Percentiles rank a stretch among this genome's conserved stretches.
Conservation (phyloP, 2,329 filamentous ascomycete genomes). For the Ceratocystis colombiana region DNA sequence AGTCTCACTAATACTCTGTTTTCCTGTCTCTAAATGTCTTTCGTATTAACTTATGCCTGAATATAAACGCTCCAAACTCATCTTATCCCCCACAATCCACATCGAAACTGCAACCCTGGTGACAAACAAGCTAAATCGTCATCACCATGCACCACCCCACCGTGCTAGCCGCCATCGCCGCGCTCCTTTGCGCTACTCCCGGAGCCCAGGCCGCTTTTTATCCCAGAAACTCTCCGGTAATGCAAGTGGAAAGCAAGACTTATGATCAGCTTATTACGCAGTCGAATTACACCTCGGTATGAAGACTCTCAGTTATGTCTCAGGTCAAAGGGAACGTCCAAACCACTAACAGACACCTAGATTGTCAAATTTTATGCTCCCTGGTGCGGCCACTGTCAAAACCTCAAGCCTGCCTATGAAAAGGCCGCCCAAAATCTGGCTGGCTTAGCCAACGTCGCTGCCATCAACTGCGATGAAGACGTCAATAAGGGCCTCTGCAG, state of each 20-base stretch:
- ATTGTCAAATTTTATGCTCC: conserved; percentile 85
- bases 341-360: conserved; percentile 31
- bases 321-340: neutral
- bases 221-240: conserved; percentile 72
- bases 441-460: conserved; percentile 89
- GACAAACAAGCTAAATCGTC: neutral
- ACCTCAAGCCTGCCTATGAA: conserved; percentile 89
- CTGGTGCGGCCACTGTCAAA: conserved; percentile 96
- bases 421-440: conserved; percentile 81
- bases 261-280: conserved; percentile 76
- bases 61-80: neutral
- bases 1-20: neutral
- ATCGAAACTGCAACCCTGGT: neutral
- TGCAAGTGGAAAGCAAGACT: conserved; percentile 68
- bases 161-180: conserved; percentile 1
- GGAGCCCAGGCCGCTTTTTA: conserved; percentile 56
- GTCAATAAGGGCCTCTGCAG: conserved; percentile 81
- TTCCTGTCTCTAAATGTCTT: neutral
- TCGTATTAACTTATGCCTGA: neutral
- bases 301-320: conserved; percentile 30
- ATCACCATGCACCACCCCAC: conserved; percentile 16
- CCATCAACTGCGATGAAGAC: conserved; percentile 91
- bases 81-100: neutral
- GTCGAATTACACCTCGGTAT: conserved; percentile 84
- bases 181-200: conserved; percentile 5